Conservation (phyloP, 257 asterid genomes). For the Nicotiana obtusifolia region DNA sequence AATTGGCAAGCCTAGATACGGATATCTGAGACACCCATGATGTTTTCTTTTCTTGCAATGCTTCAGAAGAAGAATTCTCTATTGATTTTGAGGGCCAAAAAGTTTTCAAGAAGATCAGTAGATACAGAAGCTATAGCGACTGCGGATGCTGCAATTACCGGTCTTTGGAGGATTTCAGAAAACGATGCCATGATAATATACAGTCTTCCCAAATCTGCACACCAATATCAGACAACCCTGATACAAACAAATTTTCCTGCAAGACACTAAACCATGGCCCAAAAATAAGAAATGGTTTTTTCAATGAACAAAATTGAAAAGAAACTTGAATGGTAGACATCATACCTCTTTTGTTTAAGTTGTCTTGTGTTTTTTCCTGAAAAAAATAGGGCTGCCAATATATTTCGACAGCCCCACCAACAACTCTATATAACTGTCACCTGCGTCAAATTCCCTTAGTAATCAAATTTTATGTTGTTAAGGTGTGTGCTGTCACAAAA, state of each 20-base stretch:
- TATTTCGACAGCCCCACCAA: conserved; percentile 33
- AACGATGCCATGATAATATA: conserved; percentile 57
- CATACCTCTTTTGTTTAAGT: conserved; percentile 8
- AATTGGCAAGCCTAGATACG: conserved; percentile 48
- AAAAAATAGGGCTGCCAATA: conserved; percentile 36
- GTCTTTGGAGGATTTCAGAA: conserved; percentile 68
- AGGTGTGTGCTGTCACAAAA: background rate
- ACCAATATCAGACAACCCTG: conserved; percentile 7
- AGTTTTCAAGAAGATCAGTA: conserved; percentile 60
- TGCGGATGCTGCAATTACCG: conserved; percentile 81
- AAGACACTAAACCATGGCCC: background rate
- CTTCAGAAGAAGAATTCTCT: conserved; percentile 34
- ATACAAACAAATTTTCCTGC: conserved; percentile 7
- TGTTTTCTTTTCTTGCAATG: conserved; percentile 29
- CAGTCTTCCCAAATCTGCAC: background rate
- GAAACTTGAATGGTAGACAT: background rate
- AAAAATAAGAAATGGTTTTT: background rate
- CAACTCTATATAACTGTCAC: background rate
- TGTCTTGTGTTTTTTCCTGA: background rate
- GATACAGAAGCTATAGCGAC: conserved; percentile 75
- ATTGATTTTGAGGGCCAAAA: conserved; percentile 35
- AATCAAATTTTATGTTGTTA: background rate
- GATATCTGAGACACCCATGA: conserved; percentile 66
- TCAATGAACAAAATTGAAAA: background rate
- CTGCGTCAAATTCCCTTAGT: background rate